These are phyloP conservation scores for Choiromyces venosus DNA, from an alignment of 495 filamentous ascomycete genomes.

Conservation along the genomic window DNA sequence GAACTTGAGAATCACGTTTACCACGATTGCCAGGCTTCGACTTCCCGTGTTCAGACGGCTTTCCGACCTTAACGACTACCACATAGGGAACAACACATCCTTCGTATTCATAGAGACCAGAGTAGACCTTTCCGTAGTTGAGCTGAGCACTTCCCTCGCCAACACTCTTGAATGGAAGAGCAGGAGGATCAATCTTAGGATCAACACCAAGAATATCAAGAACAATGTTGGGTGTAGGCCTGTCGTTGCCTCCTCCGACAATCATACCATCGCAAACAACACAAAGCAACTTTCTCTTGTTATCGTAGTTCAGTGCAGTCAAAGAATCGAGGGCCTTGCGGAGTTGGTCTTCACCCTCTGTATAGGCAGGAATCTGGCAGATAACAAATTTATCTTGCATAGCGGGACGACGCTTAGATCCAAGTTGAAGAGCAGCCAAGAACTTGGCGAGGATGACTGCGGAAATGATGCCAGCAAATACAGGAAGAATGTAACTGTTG, in stretches of 20 bases:
- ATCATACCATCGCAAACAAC: conserved; percentile 96
- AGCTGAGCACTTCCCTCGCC: conserved; percentile 86
- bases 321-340: conserved; percentile 89
- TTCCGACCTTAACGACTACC: conserved; percentile 93
- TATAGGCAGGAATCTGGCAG: conserved; percentile 95
- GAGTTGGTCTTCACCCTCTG: conserved; percentile 90
- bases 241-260: conserved; percentile 90
- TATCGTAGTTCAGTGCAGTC: conserved; percentile 91
- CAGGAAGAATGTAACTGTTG: conserved; percentile 86
- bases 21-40: conserved; percentile 95
- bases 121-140: conserved; percentile 98
- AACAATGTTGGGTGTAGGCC: conserved; percentile 95
- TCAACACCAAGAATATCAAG: conserved; percentile 95
- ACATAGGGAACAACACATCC: conserved; percentile 84
- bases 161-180: conserved; percentile 84
- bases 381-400: conserved; percentile 98
- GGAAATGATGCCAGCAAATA: conserved; percentile 76
- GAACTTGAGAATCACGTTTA: conserved; percentile 93
- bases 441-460: conserved; percentile 81
- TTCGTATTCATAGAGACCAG: conserved; percentile 94
- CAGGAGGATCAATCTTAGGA: conserved; percentile 91
- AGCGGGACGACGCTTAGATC: conserved; percentile 79
- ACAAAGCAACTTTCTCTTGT: conserved; percentile 90
- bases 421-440: conserved; percentile 87
- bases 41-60: conserved; percentile 87